phyloP scores from a whole-genome alignment of 2,329 filamentous ascomycete species.

The Fusarium incarnatum region DNA sequence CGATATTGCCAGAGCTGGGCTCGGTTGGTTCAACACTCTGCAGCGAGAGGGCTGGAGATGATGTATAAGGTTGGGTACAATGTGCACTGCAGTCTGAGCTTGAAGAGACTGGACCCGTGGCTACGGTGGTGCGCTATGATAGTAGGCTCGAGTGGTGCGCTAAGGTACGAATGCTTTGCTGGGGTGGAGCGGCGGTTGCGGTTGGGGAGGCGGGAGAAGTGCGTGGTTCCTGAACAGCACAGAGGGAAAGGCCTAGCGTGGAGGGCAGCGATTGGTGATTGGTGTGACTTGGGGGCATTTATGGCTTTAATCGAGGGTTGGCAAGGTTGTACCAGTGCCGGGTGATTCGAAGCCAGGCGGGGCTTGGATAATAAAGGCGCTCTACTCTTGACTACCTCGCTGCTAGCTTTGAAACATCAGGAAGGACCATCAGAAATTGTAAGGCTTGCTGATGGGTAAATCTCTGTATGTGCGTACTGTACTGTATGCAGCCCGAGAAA shows the following conservation, averaged over 20 bases:
- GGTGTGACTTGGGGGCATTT: conserved; percentile 40
- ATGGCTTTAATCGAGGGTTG: conserved; percentile 23
- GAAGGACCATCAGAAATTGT: conserved; percentile 1
- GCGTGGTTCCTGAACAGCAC: conserved; percentile 39
- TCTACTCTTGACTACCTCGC: not conserved
- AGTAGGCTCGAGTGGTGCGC: conserved; percentile 35
- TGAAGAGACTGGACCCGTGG: conserved; percentile 39
- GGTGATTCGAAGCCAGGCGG: not conserved
- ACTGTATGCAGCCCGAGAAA: not conserved
- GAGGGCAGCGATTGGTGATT: conserved; percentile 52
- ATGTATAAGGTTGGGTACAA: conserved; percentile 42
- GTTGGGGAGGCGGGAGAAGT: conserved; percentile 37
- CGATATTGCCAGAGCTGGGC: conserved; percentile 38
- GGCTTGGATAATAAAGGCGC: not conserved
- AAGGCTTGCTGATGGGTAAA: conserved; percentile 8
- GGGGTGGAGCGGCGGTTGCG: conserved; percentile 39
- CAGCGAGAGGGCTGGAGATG: conserved; percentile 43
- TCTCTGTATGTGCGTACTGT: conserved; percentile 1
- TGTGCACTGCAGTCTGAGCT: conserved; percentile 41
- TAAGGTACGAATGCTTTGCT: conserved; percentile 43
- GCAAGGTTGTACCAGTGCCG: conserved; percentile 4
- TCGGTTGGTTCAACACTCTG: conserved; percentile 30
- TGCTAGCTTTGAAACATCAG: not conserved
- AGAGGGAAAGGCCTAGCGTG: conserved; percentile 47
- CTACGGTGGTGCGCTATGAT: conserved; percentile 40